Percentiles rank a stretch among this genome's conserved stretches.
phyloP scores from a whole-genome alignment of 371 early-diverging fungal genomes.

The Mortierella sp. region DNA sequence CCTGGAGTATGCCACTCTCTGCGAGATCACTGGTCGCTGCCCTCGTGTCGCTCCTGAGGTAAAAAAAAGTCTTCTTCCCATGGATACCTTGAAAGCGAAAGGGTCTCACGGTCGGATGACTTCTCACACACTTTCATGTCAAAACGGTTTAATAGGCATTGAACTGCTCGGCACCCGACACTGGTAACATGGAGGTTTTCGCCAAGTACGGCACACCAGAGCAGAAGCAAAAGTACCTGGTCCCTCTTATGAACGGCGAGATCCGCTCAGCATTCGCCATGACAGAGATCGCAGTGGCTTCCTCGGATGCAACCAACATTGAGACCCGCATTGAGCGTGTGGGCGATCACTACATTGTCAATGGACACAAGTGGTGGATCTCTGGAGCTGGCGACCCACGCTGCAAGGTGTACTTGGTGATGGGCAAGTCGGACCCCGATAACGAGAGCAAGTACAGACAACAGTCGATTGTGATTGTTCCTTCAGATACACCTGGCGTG shows the following conservation, averaged over 20 bases:
- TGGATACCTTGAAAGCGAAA: conserved; percentile 1
- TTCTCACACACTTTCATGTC: too few species aligned
- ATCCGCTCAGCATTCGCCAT: conserved; percentile 98
- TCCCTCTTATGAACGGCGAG: conserved; percentile 86
- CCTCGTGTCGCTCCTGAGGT: conserved; percentile 86
- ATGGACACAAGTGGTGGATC: conserved; percentile 98
- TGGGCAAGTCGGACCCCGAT: conserved; percentile 86
- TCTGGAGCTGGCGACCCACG: conserved; percentile 94
- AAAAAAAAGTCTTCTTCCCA: conserved; percentile 9
- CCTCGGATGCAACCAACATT: conserved; percentile 97
- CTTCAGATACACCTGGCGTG: conserved; percentile 88
- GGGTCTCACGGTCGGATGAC: too few species aligned
- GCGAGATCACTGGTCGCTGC: conserved; percentile 88
- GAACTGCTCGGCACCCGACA: conserved; percentile 97
- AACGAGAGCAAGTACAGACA: conserved; percentile 82
- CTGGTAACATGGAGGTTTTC: conserved; percentile 98
- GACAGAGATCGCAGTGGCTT: conserved; percentile 95
- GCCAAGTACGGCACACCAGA: conserved; percentile 90
- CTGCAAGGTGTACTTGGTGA: conserved; percentile 86
- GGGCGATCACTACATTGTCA: conserved; percentile 82
- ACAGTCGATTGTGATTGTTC: conserved; percentile 92
- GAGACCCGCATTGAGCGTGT: conserved; percentile 79
- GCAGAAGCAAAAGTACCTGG: conserved; percentile 89
- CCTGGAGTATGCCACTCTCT: conserved; percentile 92
- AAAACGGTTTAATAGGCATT: conserved; percentile 58